phyloP scores from a whole-genome alignment of 1,284 basidiomycete genomes.

The Ceratobasidium sp. region DNA sequence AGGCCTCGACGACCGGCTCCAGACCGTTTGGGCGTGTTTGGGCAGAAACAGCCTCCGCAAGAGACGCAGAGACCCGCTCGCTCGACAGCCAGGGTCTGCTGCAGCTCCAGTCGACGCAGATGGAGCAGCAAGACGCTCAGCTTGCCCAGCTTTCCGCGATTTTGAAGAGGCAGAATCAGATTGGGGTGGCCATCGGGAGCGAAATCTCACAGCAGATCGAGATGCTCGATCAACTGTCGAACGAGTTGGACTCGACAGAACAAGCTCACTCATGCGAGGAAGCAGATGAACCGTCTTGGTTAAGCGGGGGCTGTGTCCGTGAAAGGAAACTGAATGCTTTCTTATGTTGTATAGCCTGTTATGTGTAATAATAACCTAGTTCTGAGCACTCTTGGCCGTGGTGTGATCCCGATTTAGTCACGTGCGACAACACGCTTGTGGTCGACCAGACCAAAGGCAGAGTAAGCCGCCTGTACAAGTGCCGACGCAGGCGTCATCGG shows the following conservation, averaged over 20 bases:
- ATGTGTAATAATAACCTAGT: neutral
- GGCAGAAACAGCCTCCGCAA: constrained; percentile 62
- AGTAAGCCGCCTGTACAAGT: neutral
- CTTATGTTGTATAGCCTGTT: neutral
- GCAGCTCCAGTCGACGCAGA: constrained; percentile 78
- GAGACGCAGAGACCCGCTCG: constrained; percentile 88
- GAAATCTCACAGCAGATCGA: constrained; percentile 90
- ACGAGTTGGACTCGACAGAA: constrained; percentile 73
- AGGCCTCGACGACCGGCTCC: constrained; percentile 42
- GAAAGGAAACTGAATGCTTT: neutral
- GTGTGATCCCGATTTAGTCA: constrained; percentile 21
- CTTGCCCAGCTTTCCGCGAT: constrained; percentile 80
- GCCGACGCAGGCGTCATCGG: constrained; percentile 36
- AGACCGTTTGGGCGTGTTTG: constrained; percentile 79
- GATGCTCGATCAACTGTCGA: constrained; percentile 78
- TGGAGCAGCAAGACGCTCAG: constrained; percentile 85
- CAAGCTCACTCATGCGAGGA: constrained; percentile 81
- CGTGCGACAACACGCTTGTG: constrained; percentile 23
- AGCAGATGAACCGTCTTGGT: constrained; percentile 78
- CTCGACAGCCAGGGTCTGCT: constrained; percentile 84
- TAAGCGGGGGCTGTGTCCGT: constrained; percentile 45
- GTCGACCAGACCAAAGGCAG: constrained; percentile 6
- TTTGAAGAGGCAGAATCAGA: constrained; percentile 82
- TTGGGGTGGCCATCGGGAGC: constrained; percentile 86
- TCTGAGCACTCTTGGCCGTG: neutral